These are phyloP conservation scores for Nitzschia inconspicua DNA, from an alignment of 108 stramenopile species.

Conservation along the genomic window DNA sequence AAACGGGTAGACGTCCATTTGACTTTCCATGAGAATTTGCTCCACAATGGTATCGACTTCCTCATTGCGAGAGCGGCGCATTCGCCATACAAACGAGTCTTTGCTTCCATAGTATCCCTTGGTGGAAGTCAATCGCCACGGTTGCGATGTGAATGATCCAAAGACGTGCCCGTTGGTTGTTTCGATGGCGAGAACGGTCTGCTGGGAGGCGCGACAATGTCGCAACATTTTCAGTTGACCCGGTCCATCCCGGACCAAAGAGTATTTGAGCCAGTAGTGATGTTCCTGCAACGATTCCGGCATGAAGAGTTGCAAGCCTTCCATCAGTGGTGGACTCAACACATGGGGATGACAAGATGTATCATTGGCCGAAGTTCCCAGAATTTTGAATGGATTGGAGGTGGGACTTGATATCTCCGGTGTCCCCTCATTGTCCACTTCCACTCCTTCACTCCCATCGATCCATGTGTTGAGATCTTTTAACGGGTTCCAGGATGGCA, in stretches of 20 bases:
- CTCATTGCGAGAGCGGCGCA: conserved; percentile 56
- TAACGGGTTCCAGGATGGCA: background rate
- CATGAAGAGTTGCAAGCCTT: conserved; percentile 51
- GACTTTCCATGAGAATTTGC: conserved; percentile 62
- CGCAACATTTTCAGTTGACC: conserved; percentile 42
- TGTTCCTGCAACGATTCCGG: conserved; percentile 50
- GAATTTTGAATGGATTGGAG: conserved; percentile 49
- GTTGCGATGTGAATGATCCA: conserved; percentile 64
- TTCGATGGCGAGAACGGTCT: conserved; percentile 74
- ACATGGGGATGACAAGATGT: conserved; percentile 56
- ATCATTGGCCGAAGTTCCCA: conserved; percentile 65
- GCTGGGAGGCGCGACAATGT: conserved; percentile 50
- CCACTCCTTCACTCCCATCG: conserved; percentile 16
- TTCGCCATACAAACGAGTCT: conserved; percentile 72
- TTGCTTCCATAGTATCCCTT: conserved; percentile 50
- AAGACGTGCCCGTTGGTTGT: conserved; percentile 75
- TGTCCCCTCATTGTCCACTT: conserved; percentile 52
- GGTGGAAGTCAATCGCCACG: conserved; percentile 41
- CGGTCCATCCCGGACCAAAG: conserved; percentile 65
- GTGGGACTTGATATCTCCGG: conserved; percentile 30
- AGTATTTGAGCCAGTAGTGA: conserved; percentile 74
- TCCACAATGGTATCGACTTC: conserved; percentile 47
- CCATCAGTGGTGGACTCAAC: conserved; percentile 66
- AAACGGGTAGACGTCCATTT: conserved; percentile 66
- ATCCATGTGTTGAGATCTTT: conserved; percentile 14